Percentiles rank a stretch among this genome's conserved stretches.
These are phyloP conservation scores for Scopulariopsis brevicaulis DNA, from an alignment of 2,329 filamentous ascomycete genomes.

Conservation along the genomic window DNA sequence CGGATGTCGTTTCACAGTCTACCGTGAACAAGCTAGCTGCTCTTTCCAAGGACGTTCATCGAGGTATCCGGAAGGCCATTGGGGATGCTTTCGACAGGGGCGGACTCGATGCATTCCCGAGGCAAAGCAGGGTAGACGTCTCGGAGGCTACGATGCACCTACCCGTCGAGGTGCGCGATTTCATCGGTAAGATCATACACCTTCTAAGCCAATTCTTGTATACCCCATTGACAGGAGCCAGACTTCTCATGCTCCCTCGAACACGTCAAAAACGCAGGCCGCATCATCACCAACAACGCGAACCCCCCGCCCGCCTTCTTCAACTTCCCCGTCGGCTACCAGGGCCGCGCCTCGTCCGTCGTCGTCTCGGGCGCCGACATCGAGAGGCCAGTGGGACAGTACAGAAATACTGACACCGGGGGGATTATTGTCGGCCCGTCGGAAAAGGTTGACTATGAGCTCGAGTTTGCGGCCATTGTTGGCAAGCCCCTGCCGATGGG, in stretches of 20 bases:
- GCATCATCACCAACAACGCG: slow-evolving; percentile 23
- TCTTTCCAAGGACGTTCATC: slow-evolving; percentile 17
- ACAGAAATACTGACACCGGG: slow-evolving; percentile 27
- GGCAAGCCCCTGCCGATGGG: slow-evolving; percentile 23
- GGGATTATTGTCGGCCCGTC: slow-evolving; percentile 17
- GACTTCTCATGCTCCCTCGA: slow-evolving; percentile 13
- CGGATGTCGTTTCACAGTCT: neutral
- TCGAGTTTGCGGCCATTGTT: slow-evolving; percentile 61
- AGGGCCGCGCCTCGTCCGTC: slow-evolving; percentile 59
- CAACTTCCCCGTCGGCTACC: slow-evolving; percentile 63
- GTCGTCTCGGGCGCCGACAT: slow-evolving; percentile 60
- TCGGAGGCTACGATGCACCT: slow-evolving; percentile 53
- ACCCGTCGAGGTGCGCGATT: neutral
- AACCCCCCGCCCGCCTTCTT: slow-evolving; percentile 57
- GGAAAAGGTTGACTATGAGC: slow-evolving; percentile 49
- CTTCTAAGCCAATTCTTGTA: slow-evolving; percentile 4
- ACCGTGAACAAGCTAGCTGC: neutral
- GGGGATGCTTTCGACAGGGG: slow-evolving; percentile 27
- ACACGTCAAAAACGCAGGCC: slow-evolving; percentile 37
- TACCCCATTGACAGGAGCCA: slow-evolving; percentile 39
- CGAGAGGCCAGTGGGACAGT: slow-evolving; percentile 56
- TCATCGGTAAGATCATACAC: neutral
- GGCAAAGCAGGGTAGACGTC: slow-evolving; percentile 15
- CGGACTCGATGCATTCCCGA: slow-evolving; percentile 3
- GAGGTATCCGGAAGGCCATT: slow-evolving; percentile 54